Base-by-base conservation (phyloP, 768 basidiomycete species). In the Lactarius akahatsu region DNA sequence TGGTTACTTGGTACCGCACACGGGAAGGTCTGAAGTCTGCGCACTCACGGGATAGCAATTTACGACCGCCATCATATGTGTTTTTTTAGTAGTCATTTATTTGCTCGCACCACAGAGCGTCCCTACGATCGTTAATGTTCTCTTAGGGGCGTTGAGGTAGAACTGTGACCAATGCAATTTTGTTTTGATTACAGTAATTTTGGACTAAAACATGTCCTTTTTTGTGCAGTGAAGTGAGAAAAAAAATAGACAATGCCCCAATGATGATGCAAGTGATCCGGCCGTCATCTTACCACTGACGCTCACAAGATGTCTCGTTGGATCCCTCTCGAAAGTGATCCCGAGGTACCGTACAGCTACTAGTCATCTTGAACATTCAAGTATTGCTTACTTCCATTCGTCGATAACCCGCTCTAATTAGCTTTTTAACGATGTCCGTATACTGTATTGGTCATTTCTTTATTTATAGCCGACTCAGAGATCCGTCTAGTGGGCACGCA, bases 251-350 rank as follows among this genome's bases (percentile, higher is more conserved):
- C 20, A n/a, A n/a, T n/a, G 43, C 18, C 20, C 43, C 43, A 23
- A 50, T 50, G 47, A 50, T 50, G 23, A 26, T 50, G 47, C 47
- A 26, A 26, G 47, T 50, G 47, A 50, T 50, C 47, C n/a, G 4
- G 26, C 15, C 23, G 15, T 52, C 11, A 52, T 52, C 50, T 26
- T 52, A 15, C 26, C 26, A 26, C 50, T 13, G 3, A 26, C 50
- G 50, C 13, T 28, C 26, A 28, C 30, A 58, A 43, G 2, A 66
- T 58, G 58, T 40, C 59, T 20, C 68, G 70, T 30, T 94, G 92
- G 92, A 85, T 94, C 59, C 92, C 92, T 9, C 80, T 93, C 15
- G 92, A 94, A 77, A 87, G 87, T 70, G 91, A 90, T 71, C 92
- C 84, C 61, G 77, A 84, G 67, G 85, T 84, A 71, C 26, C 13